These are phyloP conservation scores for Dichomitus squalens DNA, from an alignment of 1,284 basidiomycete genomes.

Conservation along the genomic window DNA sequence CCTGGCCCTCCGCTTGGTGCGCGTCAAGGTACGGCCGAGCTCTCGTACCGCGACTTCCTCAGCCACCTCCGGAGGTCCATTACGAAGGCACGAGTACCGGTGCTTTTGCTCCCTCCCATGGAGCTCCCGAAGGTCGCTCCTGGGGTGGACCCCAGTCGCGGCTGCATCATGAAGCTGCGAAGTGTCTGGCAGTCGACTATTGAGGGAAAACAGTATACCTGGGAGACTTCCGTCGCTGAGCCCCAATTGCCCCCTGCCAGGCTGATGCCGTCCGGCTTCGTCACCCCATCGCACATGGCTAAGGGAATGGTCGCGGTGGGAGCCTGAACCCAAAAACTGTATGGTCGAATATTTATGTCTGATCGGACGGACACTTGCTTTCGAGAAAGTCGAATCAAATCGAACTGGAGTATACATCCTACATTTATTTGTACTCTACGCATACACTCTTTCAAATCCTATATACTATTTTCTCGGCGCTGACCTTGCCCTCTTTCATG, in stretches of 20 bases:
- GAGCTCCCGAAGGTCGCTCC: slow-evolving; percentile 5
- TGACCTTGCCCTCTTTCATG: slow-evolving; percentile 25
- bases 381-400: not conserved
- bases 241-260: not conserved
- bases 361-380: not conserved
- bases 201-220: not conserved
- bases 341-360: not conserved
- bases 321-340: not conserved
- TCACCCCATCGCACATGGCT: not conserved
- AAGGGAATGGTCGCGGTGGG: not conserved
- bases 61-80: slow-evolving; percentile 7
- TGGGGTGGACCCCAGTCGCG: slow-evolving; percentile 11
- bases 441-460: slow-evolving; percentile 2
- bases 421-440: not conserved
- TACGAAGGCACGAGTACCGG: slow-evolving; percentile 14
- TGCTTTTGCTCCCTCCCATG: slow-evolving; percentile 16
- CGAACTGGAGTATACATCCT: not conserved
- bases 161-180: slow-evolving; percentile 11
- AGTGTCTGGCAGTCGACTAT: slow-evolving; percentile 1
- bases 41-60: slow-evolving; percentile 17
- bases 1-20: slow-evolving; percentile 6
- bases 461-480: slow-evolving; percentile 29
- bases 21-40: slow-evolving; percentile 2
- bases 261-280: not conserved
- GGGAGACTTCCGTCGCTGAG: not conserved